Evolutionary conservation across 129 eudicot genomes (phyloP).

Genomic region (Deinandra increscens): DNA sequence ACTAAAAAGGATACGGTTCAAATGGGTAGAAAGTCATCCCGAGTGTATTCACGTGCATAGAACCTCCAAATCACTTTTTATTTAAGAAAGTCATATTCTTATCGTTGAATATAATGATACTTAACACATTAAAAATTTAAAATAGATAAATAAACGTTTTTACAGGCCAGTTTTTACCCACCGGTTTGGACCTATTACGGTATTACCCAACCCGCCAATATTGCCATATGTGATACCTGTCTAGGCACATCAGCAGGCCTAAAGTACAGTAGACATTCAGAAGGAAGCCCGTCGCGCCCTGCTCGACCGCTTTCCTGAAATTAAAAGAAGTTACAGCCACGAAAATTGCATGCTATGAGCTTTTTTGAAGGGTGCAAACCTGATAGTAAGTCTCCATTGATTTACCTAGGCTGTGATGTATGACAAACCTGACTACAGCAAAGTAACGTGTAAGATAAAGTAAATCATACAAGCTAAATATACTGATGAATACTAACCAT

Average conservation of each 20-base stretch:
- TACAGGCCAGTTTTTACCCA: not conserved
- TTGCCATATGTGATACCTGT: conserved; percentile 53
- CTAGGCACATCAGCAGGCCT: conserved; percentile 97
- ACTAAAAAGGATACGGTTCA: not conserved
- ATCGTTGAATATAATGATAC: too few relatives aligned
- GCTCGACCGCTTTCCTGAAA: conserved; percentile 98
- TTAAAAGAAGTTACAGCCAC: conserved; percentile 20
- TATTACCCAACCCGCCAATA: conserved; percentile 5
- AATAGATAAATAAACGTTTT: not conserved
- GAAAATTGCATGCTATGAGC: conserved; percentile 17
- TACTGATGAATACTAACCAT: conserved; percentile 59
- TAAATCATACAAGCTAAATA: conserved; percentile 10
- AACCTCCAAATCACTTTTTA: not conserved
- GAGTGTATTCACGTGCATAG: not conserved
- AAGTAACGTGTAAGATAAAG: conserved; percentile 28
- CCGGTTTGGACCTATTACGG: not conserved
- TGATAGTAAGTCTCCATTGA: conserved; percentile 99
- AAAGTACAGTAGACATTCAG: conserved; percentile 87
- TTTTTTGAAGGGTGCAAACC: conserved; percentile 39
- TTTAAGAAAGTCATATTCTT: not conserved
- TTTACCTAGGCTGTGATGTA: conserved; percentile 97
- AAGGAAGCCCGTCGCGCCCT: conserved; percentile 97
- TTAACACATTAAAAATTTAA: not conserved
- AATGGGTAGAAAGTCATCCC: not conserved
- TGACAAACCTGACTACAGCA: conserved; percentile 96